Evolutionary conservation across 768 basidiomycete species (phyloP), one percentile per base, ranked within the genome.

Genomic region (Gelatoporia subvermispora): DNA sequence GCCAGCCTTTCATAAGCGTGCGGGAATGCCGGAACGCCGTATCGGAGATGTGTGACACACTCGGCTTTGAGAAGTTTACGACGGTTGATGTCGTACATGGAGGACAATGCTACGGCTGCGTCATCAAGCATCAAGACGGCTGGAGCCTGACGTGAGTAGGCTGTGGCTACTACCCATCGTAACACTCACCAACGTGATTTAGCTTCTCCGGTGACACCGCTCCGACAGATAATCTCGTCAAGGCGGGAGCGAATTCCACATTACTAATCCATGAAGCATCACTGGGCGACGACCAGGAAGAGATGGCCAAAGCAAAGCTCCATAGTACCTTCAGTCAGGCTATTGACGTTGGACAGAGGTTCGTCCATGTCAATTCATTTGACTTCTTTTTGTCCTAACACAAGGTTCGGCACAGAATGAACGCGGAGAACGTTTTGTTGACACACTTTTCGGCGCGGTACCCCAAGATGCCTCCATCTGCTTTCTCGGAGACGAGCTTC

Each of bases 391-490:
- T 31, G 18, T 36, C 23, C 34, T 22, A 21, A 38, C 25, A 18
- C 45, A 59, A n/a, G 36, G 60, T 49, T 16, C 4, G 43, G 43
- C 16, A 35, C 48, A 94, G 92, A 51, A 95, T 95, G 93, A 73
- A 78, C 9, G 93, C 93, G 1, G 70, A 81, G 45, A 83, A 91
- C 53, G 75, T 91, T 36, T 78, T 97, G n/a, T 77, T 98, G 18
- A 98, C 93, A 0, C 94, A 97, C 64, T 97, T 97, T 68, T 96
- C 93, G 9, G 89, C 89, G 35, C 84, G 93, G 23, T 94, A 95
- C 65, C 92, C 94, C 16, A 92, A 88, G 57, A 72, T 94, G 62
- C 91, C 91, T 3, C 79, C 78, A 21, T 48, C 73, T 10, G 60
- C 68, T 13, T 23, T 59, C 16, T 31, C 28, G 28, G 28, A 31